Conservation (phyloP, 768 basidiomycete genomes). For the Tulasnella sp. region DNA sequence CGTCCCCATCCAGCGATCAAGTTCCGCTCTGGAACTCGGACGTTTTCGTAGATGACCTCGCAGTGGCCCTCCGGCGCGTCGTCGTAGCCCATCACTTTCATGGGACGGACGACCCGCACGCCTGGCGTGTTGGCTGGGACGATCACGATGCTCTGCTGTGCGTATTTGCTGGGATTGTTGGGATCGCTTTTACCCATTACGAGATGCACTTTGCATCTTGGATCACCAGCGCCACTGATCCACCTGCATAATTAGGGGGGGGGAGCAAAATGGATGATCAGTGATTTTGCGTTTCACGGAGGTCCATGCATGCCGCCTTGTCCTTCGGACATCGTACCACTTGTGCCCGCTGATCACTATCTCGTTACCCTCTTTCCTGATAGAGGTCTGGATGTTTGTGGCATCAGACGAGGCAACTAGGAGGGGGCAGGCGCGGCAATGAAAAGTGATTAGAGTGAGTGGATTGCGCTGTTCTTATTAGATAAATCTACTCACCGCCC, state of each 20-base stretch:
- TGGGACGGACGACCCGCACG: conserved; percentile 84
- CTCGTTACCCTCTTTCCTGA: conserved; percentile 75
- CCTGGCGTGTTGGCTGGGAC: conserved; percentile 87
- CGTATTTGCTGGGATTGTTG: conserved; percentile 65
- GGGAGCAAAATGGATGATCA: conserved; percentile 20
- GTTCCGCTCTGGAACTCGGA: conserved; percentile 79
- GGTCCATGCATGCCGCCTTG: background rate
- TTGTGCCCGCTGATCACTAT: conserved; percentile 96
- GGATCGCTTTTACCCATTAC: conserved; percentile 96
- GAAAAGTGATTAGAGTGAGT: conserved; percentile 16
- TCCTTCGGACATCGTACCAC: conserved; percentile 54
- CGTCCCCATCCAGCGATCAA: conserved; percentile 88
- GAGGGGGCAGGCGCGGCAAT: background rate
- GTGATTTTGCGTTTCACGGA: background rate
- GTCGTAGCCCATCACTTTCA: conserved; percentile 91
- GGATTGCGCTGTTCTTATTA: conserved; percentile 21
- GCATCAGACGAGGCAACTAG: conserved; percentile 92
- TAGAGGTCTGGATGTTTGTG: conserved; percentile 87
- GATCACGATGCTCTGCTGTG: conserved; percentile 90
- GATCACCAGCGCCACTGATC: conserved; percentile 97
- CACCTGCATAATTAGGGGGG: conserved; percentile 53
- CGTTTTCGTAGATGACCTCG: conserved; percentile 92
- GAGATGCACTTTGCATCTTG: conserved; percentile 81
- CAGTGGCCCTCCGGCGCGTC: conserved; percentile 97
- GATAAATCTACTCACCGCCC: conserved; percentile 52